Evolutionary conservation across 305 asterid species (phyloP).

Genomic region (Rubia peregrina): DNA sequence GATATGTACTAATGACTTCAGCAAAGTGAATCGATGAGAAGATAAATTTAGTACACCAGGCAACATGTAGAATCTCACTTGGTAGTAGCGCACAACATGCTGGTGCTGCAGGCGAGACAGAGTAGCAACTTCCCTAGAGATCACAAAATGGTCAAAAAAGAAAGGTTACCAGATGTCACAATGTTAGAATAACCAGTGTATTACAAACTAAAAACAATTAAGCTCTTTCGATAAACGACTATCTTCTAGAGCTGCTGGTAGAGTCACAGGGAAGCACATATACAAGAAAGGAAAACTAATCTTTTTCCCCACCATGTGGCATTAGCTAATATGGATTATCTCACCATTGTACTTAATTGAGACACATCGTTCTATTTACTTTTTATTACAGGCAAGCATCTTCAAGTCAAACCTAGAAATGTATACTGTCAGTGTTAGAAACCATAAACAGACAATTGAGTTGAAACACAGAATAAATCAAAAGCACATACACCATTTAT

Average conservation of each 20-base stretch:
- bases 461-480: neutral
- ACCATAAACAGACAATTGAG: neutral
- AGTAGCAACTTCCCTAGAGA: conserved; percentile 85
- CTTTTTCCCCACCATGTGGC: neutral
- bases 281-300: neutral
- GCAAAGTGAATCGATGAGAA: conserved; percentile 8
- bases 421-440: neutral
- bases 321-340: neutral
- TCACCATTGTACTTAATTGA: neutral
- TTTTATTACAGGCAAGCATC: neutral
- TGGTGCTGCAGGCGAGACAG: conserved; percentile 96
- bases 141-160: neutral
- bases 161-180: neutral
- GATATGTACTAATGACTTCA: neutral
- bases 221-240: neutral
- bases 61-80: conserved; percentile 37
- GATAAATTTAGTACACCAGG: conserved; percentile 10
- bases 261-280: neutral
- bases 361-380: neutral
- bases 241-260: neutral
- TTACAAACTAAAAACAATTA: neutral
- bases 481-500: neutral
- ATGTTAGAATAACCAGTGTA: neutral
- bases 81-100: conserved; percentile 95
- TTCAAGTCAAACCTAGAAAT: neutral